phyloP scores from a whole-genome alignment of 1,139 yeast genomes.

The Scheffersomyces illinoinensis region DNA sequence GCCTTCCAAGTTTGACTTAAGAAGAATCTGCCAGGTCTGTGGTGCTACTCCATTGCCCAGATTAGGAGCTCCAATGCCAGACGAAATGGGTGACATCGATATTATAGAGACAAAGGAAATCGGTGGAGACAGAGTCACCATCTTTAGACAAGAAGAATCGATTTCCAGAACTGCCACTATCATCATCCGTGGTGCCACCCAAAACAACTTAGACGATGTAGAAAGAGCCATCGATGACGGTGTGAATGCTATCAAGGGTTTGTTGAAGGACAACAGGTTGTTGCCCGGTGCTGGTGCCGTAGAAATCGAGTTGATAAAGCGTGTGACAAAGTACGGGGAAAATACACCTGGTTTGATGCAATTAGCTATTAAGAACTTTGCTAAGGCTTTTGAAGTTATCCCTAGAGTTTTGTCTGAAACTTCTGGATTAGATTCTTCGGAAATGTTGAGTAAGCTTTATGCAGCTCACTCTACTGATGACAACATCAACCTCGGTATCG shows the following conservation, averaged over 20 bases:
- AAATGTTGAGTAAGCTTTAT: constrained; percentile 80
- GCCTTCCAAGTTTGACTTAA: constrained; percentile 88
- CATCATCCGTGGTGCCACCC: constrained; percentile 96
- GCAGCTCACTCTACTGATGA: constrained; percentile 74
- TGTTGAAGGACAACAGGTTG: constrained; percentile 74
- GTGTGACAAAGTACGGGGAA: constrained; percentile 84
- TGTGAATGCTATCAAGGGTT: constrained; percentile 87
- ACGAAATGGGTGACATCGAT: constrained; percentile 88
- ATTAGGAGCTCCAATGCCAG: constrained; percentile 94
- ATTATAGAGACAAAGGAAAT: constrained; percentile 88
- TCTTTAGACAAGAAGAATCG: constrained; percentile 82
- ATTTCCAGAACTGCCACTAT: constrained; percentile 82
- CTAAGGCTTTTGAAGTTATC: constrained; percentile 89
- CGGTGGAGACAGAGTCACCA: constrained; percentile 96
- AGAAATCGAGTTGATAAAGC: constrained; percentile 85
- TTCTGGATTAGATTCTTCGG: constrained; percentile 89
- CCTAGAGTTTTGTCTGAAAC: constrained; percentile 95
- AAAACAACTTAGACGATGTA: constrained; percentile 86
- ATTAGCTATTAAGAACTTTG: constrained; percentile 91
- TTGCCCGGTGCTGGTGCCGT: constrained; percentile 97
- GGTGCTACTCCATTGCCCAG: constrained; percentile 97
- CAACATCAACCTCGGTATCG: constrained; percentile 46
- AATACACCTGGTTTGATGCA: constrained; percentile 91
- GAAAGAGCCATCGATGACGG: constrained; percentile 98
- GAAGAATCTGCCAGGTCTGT: constrained; percentile 93